Evolutionary conservation across 192 early-diverging fungal genomes (phyloP), one percentile per base, ranked within the genome.

Genomic region (Coemansia aciculifera): DNA sequence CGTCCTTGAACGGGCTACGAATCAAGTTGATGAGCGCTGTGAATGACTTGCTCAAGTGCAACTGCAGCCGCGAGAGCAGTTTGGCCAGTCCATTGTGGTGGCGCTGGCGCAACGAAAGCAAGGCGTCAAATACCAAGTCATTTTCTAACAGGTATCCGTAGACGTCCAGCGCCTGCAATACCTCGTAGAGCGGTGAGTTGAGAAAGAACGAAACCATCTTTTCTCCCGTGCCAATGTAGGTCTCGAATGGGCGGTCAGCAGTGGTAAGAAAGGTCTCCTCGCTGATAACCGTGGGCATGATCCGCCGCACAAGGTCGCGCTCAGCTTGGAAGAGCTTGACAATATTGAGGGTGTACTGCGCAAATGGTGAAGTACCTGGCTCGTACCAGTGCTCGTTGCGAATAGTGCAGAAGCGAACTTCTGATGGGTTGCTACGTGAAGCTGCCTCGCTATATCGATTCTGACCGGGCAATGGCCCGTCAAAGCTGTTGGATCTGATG

Each of bases 311-410:
- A 15, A 84, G 72, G 46, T 84, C 78, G 48, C 75, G 77, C 64
- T 84, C 83, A 0, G 78, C 83, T 65, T 83, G 73, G 44, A 79
- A 73, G 31, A 84, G 69, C 74, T 84, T 84, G 60, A 80, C 71
- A 29, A 77, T 64, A 48, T 78, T 77, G 64, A 69, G 64, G 0
- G 83, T 84, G 66, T 80, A 75, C 57, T 73, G 77, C 9, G 75
- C 75, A 72, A 84, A 74, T 1, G 83, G 83, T 27, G 83, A 79
- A 5, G 73, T 69, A 13, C 77, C 77, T 48, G 78, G 62, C 67
- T 84, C 78, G 72, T 84, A 84, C 74, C 78, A 77, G 49, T 77
- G 66, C 44, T 76, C 78, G 69, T 79, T 77, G 62, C 75, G 74
- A 21, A 77, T 64, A 7, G 73, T 73, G 49, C 83, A 79, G 59